Percentiles rank a stretch among this genome's conserved stretches.
These are phyloP conservation scores for Magnaporthiopsis rhizophila DNA, from an alignment of 2,329 filamentous ascomycete genomes.

Conservation along the genomic window DNA sequence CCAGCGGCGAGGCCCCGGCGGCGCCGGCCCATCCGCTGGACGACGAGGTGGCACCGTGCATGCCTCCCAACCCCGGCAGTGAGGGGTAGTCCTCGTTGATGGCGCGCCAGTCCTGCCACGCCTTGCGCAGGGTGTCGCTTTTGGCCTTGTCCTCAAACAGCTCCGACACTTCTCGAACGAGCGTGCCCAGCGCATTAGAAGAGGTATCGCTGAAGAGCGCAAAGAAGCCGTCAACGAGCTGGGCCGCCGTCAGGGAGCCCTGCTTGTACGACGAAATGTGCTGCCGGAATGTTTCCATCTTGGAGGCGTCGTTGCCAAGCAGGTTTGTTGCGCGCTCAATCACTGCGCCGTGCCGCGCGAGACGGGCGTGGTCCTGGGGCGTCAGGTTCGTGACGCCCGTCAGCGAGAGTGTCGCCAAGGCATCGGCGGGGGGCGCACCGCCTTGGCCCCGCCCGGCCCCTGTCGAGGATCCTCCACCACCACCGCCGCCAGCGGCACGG, in stretches of 20 bases:
- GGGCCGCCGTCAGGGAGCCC: constrained; percentile 59
- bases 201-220: constrained; percentile 72
- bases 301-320: constrained; percentile 66
- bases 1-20: constrained; percentile 54
- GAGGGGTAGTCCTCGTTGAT: constrained; percentile 95
- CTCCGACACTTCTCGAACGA: constrained; percentile 86
- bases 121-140: constrained; percentile 63
- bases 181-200: constrained; percentile 73
- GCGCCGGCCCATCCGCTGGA: constrained; percentile 53
- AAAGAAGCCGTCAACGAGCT: constrained; percentile 83
- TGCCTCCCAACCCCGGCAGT: constrained; percentile 65
- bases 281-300: constrained; percentile 68
- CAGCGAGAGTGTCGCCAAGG: constrained; percentile 45
- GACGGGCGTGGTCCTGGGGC: constrained; percentile 72
- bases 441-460: constrained; percentile 1
- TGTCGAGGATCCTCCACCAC: not conserved
- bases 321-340: constrained; percentile 78
- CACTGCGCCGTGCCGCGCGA: constrained; percentile 73
- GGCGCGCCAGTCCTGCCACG: constrained; percentile 92
- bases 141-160: constrained; percentile 81
- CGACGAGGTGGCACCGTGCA: constrained; percentile 51
- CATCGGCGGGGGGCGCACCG: constrained; percentile 17
- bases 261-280: constrained; percentile 73
- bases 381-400: constrained; percentile 46
- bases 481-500: constrained; percentile 10